Percentiles rank a stretch among this genome's conserved stretches.
Conservation (phyloP, 2,329 filamentous ascomycete genomes). For the Xylaria sp. region DNA sequence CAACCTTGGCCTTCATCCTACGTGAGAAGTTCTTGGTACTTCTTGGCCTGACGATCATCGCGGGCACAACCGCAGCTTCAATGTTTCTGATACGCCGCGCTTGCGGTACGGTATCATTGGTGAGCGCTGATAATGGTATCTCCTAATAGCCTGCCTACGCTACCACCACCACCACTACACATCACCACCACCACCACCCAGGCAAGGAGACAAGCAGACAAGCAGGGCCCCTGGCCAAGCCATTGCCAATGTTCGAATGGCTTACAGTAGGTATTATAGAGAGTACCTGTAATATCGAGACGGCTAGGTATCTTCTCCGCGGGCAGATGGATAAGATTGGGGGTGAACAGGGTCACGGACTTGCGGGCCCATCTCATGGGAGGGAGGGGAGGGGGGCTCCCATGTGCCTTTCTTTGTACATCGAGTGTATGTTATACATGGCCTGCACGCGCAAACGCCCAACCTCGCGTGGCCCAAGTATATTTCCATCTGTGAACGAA, state of each 20-base stretch:
- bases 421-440: slow-evolving; percentile 12
- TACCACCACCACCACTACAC: too few species aligned
- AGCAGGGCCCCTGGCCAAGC: slow-evolving; percentile 17
- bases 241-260: slow-evolving; percentile 7
- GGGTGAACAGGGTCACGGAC: slow-evolving; percentile 20
- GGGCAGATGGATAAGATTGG: slow-evolving; percentile 26
- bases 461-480: slow-evolving; percentile 16
- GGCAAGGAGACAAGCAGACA: background rate
- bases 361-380: slow-evolving; percentile 15
- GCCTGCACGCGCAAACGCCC: slow-evolving; percentile 8
- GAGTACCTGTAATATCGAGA: slow-evolving; percentile 13
- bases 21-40: slow-evolving; percentile 23
- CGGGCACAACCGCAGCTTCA: slow-evolving; percentile 7
- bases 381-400: background rate
- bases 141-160: slow-evolving; percentile 1
- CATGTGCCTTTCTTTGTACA: slow-evolving; percentile 24
- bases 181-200: background rate
- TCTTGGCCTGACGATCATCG: slow-evolving; percentile 19
- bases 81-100: slow-evolving; percentile 23
- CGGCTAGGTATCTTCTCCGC: slow-evolving; percentile 25
- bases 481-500: slow-evolving; percentile 19
- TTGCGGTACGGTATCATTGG: slow-evolving; percentile 12
- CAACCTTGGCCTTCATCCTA: slow-evolving; percentile 8
- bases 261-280: slow-evolving; percentile 7
- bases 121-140: slow-evolving; percentile 9